These are phyloP conservation scores for Leccinum aurantiacum DNA, from an alignment of 768 basidiomycete species.

Conservation along the genomic window DNA sequence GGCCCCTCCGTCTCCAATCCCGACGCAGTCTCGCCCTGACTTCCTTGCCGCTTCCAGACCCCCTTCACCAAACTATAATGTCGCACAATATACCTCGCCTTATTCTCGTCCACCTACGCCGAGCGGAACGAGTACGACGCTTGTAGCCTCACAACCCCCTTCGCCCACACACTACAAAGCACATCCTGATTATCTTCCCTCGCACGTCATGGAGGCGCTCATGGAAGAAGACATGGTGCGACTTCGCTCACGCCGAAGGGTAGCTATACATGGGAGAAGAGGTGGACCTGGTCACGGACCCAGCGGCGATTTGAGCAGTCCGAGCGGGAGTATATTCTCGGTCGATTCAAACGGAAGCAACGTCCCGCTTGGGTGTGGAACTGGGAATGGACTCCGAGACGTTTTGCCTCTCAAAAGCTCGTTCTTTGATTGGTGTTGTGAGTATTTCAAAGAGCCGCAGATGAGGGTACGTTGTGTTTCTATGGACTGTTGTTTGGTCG, in stretches of 20 bases:
- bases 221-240: conserved; percentile 97
- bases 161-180: conserved; percentile 36
- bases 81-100: conserved; percentile 75
- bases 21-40: conserved; percentile 24
- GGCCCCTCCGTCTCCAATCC: conserved; percentile 36
- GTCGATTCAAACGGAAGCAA: conserved; percentile 67
- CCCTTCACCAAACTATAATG: conserved; percentile 76
- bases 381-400: conserved; percentile 79
- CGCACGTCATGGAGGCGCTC: conserved; percentile 82
- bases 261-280: conserved; percentile 41
- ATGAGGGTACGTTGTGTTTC: conserved; percentile 73
- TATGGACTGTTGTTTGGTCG: background rate
- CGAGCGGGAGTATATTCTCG: conserved; percentile 75
- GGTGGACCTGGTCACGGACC: conserved; percentile 38
- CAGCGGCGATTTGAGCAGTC: conserved; percentile 55
- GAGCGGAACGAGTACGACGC: conserved; percentile 19
- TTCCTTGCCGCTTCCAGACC: conserved; percentile 55
- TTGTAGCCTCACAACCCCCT: conserved; percentile 29
- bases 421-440: conserved; percentile 94
- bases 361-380: conserved; percentile 74
- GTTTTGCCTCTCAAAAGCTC: conserved; percentile 86
- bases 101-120: conserved; percentile 60
- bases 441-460: conserved; percentile 98
- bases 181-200: conserved; percentile 60
- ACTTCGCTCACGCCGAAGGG: conserved; percentile 63